These are phyloP conservation scores for Symbiodinium natans DNA, from an alignment of 73 alveolate species.

Conservation along the genomic window DNA sequence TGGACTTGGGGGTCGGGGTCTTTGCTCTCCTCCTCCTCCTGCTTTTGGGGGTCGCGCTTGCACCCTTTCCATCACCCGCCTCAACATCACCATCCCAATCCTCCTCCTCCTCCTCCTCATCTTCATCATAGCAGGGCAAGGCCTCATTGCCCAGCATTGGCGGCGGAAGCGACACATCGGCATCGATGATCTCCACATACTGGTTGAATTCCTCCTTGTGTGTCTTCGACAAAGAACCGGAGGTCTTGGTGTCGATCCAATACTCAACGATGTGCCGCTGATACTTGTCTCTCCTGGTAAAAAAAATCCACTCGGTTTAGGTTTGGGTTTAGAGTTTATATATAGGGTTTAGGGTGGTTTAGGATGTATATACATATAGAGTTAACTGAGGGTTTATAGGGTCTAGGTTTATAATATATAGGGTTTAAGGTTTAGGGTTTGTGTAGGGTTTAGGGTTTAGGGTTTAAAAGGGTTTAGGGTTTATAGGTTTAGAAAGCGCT, in stretches of 20 bases:
- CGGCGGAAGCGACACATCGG: neutral
- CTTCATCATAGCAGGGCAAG: neutral
- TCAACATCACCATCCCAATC: neutral
- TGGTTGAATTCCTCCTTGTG: neutral
- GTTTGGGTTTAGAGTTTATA: too few relatives aligned
- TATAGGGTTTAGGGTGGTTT: too few relatives aligned
- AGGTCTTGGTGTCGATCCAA: neutral
- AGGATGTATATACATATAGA: too few relatives aligned
- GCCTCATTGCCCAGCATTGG: neutral
- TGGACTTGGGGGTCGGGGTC: neutral
- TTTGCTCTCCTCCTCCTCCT: neutral
- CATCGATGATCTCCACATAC: neutral
- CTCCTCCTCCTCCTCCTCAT: neutral
- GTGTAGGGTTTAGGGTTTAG: too few relatives aligned
- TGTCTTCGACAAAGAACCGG: neutral
- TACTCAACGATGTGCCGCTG: neutral
- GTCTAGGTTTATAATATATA: too few relatives aligned
- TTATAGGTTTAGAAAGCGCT: too few relatives aligned
- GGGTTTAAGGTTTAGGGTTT: too few relatives aligned
- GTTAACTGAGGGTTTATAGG: too few relatives aligned
- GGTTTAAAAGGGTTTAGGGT: too few relatives aligned
- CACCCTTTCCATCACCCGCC: neutral
- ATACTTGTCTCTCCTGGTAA: neutral
- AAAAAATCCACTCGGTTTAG: too few relatives aligned
- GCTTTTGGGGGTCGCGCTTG: neutral